These are phyloP conservation scores for Penicillium desertorum DNA, from an alignment of 495 filamentous ascomycete genomes.

Conservation along the genomic window DNA sequence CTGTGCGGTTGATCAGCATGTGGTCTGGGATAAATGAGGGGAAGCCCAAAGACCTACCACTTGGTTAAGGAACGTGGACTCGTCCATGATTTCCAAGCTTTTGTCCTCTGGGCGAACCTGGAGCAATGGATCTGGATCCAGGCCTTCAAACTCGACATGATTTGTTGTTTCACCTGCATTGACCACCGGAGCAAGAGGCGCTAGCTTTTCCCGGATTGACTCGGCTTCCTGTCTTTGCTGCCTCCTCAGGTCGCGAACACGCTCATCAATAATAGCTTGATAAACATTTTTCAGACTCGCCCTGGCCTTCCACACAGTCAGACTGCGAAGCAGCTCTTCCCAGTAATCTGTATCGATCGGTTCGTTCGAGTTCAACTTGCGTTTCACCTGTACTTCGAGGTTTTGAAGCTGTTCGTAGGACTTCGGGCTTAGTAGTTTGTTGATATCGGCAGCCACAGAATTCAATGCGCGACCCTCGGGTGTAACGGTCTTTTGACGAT, in stretches of 20 bases:
- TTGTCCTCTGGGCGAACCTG: constrained; percentile 71
- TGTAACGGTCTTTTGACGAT: constrained; percentile 66
- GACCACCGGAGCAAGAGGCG: constrained; percentile 39
- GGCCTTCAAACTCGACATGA: constrained; percentile 30
- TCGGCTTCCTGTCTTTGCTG: constrained; percentile 72
- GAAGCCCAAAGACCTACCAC: constrained; percentile 42
- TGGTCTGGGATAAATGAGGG: neutral
- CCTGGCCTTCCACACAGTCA: constrained; percentile 87
- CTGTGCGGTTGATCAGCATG: constrained; percentile 27
- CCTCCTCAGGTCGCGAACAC: constrained; percentile 63
- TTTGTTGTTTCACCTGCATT: constrained; percentile 12
- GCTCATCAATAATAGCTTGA: constrained; percentile 71
- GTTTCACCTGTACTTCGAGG: constrained; percentile 79
- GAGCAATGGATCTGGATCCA: constrained; percentile 72
- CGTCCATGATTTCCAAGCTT: constrained; percentile 59
- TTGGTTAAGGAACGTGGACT: constrained; percentile 59
- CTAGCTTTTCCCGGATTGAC: constrained; percentile 56
- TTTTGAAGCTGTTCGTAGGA: constrained; percentile 79
- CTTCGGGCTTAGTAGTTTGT: constrained; percentile 82
- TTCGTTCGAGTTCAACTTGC: constrained; percentile 83
- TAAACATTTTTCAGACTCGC: constrained; percentile 81
- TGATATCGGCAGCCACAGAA: constrained; percentile 84
- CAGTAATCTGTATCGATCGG: constrained; percentile 97
- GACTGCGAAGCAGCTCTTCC: constrained; percentile 83
- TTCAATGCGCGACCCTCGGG: constrained; percentile 72